A percentile compares a stretch with the other conserved stretches of the same genome.
These are phyloP conservation scores for Rosellinia necatrix DNA, from an alignment of 2,329 filamentous ascomycete genomes.

Conservation along the genomic window DNA sequence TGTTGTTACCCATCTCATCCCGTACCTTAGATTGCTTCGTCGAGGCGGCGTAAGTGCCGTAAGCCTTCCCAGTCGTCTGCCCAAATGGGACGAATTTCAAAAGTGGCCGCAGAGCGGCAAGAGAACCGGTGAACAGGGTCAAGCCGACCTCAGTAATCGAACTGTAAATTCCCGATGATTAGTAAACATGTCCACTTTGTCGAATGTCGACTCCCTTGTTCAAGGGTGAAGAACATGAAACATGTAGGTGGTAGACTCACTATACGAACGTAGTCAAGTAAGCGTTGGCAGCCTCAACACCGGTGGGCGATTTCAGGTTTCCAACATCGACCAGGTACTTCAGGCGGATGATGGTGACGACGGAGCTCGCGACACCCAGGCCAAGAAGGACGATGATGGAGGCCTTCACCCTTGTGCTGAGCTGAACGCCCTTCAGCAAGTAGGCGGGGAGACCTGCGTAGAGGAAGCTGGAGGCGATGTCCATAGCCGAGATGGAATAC, in stretches of 20 bases:
- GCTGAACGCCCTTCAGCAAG: constrained; percentile 25
- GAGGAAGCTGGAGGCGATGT: constrained; percentile 28
- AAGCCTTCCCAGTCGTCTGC: constrained; percentile 23
- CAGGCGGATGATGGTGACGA: constrained; percentile 29
- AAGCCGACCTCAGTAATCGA: constrained; percentile 30
- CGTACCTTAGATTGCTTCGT: constrained; percentile 23
- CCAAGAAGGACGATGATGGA: constrained; percentile 28
- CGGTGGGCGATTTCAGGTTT: constrained; percentile 22
- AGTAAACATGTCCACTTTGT: constrained; percentile 9
- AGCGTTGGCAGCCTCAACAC: constrained; percentile 29
- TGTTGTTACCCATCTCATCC: constrained; percentile 29
- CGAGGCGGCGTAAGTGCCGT: constrained; percentile 21
- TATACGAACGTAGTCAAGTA: constrained; percentile 31
- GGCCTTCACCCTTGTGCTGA: constrained; percentile 24
- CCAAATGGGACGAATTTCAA: constrained; percentile 28
- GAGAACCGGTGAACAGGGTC: constrained; percentile 27
- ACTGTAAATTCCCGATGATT: constrained; percentile 11
- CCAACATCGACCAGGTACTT: constrained; percentile 29
- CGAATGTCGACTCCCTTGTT: too few relatives aligned
- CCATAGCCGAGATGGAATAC: constrained; percentile 31
- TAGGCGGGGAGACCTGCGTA: constrained; percentile 26
- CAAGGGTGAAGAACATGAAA: too few relatives aligned
- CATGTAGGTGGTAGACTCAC: constrained; percentile 15
- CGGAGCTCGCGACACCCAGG: constrained; percentile 28
- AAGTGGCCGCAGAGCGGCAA: constrained; percentile 28